These are phyloP conservation scores for Linum usitatissimum DNA, from an alignment of 345 rosid genomes.

Conservation along the genomic window DNA sequence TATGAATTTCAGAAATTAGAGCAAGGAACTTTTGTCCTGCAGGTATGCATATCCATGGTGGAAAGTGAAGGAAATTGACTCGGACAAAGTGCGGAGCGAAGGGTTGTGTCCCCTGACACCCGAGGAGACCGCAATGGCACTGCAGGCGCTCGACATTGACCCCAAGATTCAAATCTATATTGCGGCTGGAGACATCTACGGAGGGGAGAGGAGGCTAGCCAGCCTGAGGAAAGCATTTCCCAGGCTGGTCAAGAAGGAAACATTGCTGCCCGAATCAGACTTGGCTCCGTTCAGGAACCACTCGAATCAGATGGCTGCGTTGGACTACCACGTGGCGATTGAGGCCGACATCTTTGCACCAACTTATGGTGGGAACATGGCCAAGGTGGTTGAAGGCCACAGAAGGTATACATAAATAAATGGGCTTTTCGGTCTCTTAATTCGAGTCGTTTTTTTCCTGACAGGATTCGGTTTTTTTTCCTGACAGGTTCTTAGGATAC, in stretches of 20 bases:
- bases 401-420: neutral
- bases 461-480: neutral
- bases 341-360: slow-evolving; percentile 10
- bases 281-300: slow-evolving; percentile 4
- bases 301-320: slow-evolving; percentile 10
- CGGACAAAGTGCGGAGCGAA: neutral
- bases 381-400: slow-evolving; percentile 9
- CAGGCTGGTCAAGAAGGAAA: slow-evolving; percentile 8
- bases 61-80: neutral
- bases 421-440: no score
- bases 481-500: slow-evolving; percentile 25
- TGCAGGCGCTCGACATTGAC: slow-evolving; percentile 10
- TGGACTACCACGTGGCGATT: slow-evolving; percentile 8
- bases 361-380: slow-evolving; percentile 4
- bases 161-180: slow-evolving; percentile 10
- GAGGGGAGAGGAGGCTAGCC: slow-evolving; percentile 7
- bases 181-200: slow-evolving; percentile 10
- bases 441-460: no score
- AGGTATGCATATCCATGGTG: slow-evolving; percentile 10
- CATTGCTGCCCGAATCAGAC: slow-evolving; percentile 1
- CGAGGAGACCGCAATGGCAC: slow-evolving; percentile 8
- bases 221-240: slow-evolving; percentile 7
- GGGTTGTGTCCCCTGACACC: slow-evolving; percentile 12
- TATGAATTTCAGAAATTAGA: no score
- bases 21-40: neutral